Evolutionary conservation across 768 basidiomycete genomes (phyloP), one percentile per base, ranked within the genome.

Genomic region (Pulveroboletus sp.): DNA sequence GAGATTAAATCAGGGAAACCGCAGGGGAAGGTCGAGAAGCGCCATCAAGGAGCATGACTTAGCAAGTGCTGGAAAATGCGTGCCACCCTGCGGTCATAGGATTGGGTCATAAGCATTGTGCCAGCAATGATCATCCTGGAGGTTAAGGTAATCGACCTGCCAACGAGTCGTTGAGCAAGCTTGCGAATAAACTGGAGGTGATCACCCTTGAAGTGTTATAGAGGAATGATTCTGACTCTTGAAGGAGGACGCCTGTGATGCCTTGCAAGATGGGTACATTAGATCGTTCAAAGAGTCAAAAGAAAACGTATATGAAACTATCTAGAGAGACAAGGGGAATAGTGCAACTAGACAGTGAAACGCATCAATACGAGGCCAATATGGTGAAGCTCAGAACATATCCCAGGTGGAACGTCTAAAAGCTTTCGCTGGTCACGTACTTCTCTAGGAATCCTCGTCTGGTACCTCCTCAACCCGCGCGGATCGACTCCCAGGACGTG

Each of bases 151-250:
- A 59, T 73, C 74, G 28, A 79, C 62, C 0, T 75, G 71, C 7
- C 73, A 3, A 21, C 24, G 14, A 39, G 14, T 15, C 39, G 21
- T 26, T 8, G 24, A 15, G 21, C 39, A 15, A 8, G 15, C 8
- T 24, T 12, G 8, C 7, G 12, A 12, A 7, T 39, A 39, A 14
- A 24, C 38, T 39, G 38, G 83, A 78, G 59, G 81, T 72, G 21
- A 21, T 21, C 21, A 21, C 21, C 21, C 21, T 21, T 21, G 21
- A 21, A 21, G 21, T 3, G 21, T 21, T 3, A 15, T 58, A 45
- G 40, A 83, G 74, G 6, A 81, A 66, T 85, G 84, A 0, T 73
- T 71, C 55, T 83, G 71, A 8, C 68, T 73, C 58, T 85, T 84
- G 63, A 82, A 61, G 79, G 79, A 84, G 65, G 84, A 82, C 15